Evolutionary conservation across 2,329 filamentous ascomycete genomes (phyloP).

Genomic region (Periconia sp.): DNA sequence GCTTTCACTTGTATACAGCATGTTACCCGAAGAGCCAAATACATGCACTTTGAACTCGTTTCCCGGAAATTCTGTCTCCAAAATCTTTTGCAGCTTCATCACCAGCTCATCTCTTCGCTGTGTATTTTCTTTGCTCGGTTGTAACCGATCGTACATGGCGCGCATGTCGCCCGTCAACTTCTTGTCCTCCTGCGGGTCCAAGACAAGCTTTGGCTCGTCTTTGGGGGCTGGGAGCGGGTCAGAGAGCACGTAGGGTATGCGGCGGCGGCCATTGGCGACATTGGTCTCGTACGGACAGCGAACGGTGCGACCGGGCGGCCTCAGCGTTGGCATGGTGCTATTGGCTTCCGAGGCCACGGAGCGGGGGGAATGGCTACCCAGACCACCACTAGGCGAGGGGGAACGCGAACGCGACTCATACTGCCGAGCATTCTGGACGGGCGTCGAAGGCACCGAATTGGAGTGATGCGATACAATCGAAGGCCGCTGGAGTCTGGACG

Average conservation of each 20-base stretch:
- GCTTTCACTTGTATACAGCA: constrained; percentile 91
- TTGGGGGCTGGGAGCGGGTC: constrained; percentile 73
- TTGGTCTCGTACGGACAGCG: constrained; percentile 88
- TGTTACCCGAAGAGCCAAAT: constrained; percentile 97
- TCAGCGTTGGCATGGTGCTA: constrained; percentile 68
- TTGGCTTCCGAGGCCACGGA: constrained; percentile 91
- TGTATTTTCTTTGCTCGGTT: constrained; percentile 80
- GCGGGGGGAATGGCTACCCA: constrained; percentile 79
- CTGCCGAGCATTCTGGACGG: constrained; percentile 82
- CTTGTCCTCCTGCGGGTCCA: constrained; percentile 44
- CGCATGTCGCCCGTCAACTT: constrained; percentile 79
- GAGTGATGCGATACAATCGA: constrained; percentile 67
- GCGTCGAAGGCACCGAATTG: constrained; percentile 90
- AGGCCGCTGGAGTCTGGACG: constrained; percentile 44
- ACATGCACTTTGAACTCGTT: constrained; percentile 87
- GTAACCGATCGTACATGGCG: constrained; percentile 79
- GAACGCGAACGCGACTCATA: constrained; percentile 76
- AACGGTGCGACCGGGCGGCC: constrained; percentile 56
- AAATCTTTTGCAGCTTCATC: constrained; percentile 81
- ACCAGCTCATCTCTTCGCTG: constrained; percentile 74
- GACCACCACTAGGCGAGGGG: constrained; percentile 74
- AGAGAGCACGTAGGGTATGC: constrained; percentile 92
- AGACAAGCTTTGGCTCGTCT: constrained; percentile 62
- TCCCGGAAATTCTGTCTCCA: constrained; percentile 90
- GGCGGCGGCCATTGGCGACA: constrained; percentile 75